Evolutionary conservation across 2,329 filamentous ascomycete species (phyloP).

Genomic region (Colletotrichum viniferum): DNA sequence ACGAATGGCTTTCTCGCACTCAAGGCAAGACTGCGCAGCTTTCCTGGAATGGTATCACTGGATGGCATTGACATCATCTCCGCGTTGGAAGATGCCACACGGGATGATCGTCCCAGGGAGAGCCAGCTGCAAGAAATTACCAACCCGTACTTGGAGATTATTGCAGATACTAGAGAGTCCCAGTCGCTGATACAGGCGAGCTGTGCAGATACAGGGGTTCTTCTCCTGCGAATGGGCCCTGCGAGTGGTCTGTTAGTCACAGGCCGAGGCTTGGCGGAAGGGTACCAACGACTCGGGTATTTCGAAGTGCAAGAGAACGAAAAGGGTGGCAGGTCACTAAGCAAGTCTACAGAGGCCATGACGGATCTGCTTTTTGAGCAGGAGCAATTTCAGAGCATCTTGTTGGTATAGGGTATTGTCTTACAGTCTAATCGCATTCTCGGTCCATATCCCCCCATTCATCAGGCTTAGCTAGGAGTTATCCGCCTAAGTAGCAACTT

Average conservation of each 20-base stretch:
- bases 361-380: background rate
- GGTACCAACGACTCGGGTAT: background rate
- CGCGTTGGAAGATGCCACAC: background rate
- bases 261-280: accelerated
- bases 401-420: background rate
- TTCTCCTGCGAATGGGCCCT: background rate
- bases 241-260: background rate
- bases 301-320: background rate
- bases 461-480: background rate
- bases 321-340: background rate
- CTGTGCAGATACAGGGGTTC: background rate
- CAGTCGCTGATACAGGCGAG: background rate
- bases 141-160: background rate
- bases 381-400: background rate
- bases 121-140: background rate
- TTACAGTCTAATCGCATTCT: background rate
- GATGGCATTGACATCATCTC: background rate
- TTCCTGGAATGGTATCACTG: background rate
- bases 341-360: background rate
- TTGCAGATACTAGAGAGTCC: background rate
- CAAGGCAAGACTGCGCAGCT: background rate
- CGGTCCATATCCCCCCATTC: accelerated
- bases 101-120: background rate
- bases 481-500: background rate
- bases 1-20: background rate